Evolutionary conservation across 1,284 basidiomycete species (phyloP).

Genomic region (Papiliotrema laurentii): DNA sequence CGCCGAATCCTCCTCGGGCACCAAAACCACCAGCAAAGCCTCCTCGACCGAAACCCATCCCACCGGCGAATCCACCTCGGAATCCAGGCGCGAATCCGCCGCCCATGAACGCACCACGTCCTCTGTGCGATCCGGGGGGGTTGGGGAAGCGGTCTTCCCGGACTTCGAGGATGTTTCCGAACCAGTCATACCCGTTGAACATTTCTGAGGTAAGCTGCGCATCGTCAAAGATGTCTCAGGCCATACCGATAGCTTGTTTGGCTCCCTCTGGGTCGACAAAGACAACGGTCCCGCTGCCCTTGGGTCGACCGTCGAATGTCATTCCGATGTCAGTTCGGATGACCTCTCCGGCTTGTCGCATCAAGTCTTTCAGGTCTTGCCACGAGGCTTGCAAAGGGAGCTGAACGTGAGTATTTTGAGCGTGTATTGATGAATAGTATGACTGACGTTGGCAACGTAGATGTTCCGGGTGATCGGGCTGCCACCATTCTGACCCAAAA

Average conservation of each 20-base stretch:
- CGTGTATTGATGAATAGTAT: neutral
- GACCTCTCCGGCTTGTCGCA: conserved; percentile 89
- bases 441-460: conserved; percentile 81
- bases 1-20: conserved; percentile 56
- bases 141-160: conserved; percentile 86
- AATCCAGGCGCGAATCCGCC: conserved; percentile 47
- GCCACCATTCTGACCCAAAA: conserved; percentile 54
- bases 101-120: conserved; percentile 37
- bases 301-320: conserved; percentile 83
- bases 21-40: conserved; percentile 54
- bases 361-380: conserved; percentile 97
- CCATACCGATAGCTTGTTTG: conserved; percentile 78
- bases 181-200: conserved; percentile 94
- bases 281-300: conserved; percentile 91
- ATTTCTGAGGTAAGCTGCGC: conserved; percentile 57
- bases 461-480: conserved; percentile 61
- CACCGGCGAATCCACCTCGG: conserved; percentile 56
- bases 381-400: conserved; percentile 92
- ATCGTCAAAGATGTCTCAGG: neutral
- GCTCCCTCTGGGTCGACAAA: conserved; percentile 89
- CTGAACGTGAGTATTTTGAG: conserved; percentile 49
- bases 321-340: conserved; percentile 92
- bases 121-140: conserved; percentile 23
- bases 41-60: conserved; percentile 52
- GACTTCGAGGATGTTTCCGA: conserved; percentile 84